Evolutionary conservation across 192 early-diverging fungal species (phyloP).

Genomic region (Entrophospora sp.): DNA sequence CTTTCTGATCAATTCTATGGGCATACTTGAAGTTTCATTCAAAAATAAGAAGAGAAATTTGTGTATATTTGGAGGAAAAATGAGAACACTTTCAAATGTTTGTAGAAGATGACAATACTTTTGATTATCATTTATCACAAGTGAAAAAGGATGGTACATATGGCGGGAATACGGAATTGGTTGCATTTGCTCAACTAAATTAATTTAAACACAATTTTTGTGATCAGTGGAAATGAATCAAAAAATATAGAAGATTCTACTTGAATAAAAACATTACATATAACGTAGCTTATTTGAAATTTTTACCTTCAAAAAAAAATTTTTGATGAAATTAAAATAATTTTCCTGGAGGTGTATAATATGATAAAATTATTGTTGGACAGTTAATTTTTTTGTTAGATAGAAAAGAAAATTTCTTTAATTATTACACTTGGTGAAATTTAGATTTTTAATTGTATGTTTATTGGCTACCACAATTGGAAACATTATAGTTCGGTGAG

Average conservation of each 20-base stretch:
- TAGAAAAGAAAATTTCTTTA: too few relatives aligned
- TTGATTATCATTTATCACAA: constrained; percentile 44
- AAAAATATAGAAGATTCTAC: constrained; percentile 29
- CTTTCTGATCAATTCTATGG: constrained; percentile 65
- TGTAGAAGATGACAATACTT: constrained; percentile 51
- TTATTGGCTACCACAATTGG: constrained; percentile 56
- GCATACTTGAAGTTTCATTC: constrained; percentile 44
- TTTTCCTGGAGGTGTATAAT: too few relatives aligned
- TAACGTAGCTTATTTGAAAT: not conserved
- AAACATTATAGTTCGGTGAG: constrained; percentile 72
- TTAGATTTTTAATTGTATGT: not conserved
- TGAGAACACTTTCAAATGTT: constrained; percentile 52
- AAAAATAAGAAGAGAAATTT: constrained; percentile 44
- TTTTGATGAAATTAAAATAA: too few relatives aligned
- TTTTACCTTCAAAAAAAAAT: too few relatives aligned
- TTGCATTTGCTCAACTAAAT: constrained; percentile 60
- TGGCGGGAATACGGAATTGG: constrained; percentile 69
- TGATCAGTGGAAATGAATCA: constrained; percentile 53
- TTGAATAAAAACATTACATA: constrained; percentile 23
- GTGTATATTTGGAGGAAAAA: constrained; percentile 52
- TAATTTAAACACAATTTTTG: too few relatives aligned
- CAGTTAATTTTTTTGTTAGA: too few relatives aligned
- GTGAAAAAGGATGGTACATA: constrained; percentile 56
- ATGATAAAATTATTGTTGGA: too few relatives aligned
- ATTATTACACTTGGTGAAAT: not conserved